These are phyloP conservation scores for Xylariales sp. DNA, from an alignment of 2,329 filamentous ascomycete species.

Conservation along the genomic window DNA sequence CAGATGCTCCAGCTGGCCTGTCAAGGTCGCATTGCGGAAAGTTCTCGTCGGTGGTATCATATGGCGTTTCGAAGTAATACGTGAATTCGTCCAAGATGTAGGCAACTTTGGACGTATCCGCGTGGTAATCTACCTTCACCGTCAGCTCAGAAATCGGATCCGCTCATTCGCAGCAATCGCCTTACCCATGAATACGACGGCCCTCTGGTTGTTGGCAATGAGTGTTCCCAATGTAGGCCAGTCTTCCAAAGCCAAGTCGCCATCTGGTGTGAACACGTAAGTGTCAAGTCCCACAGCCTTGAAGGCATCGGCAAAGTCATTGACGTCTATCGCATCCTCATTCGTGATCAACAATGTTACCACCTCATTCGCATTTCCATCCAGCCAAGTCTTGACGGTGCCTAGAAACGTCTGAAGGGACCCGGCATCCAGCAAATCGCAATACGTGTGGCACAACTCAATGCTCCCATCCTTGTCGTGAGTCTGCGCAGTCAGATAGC, in stretches of 20 bases:
- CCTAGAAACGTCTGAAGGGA: conserved; percentile 49
- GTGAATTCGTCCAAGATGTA: conserved; percentile 62
- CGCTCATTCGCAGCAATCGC: conserved; percentile 1
- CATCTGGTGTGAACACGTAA: conserved; percentile 51
- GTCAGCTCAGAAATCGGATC: conserved; percentile 13
- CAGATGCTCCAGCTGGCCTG: conserved; percentile 45
- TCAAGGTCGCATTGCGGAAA: conserved; percentile 64
- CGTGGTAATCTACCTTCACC: conserved; percentile 51
- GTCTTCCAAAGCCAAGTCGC: conserved; percentile 37
- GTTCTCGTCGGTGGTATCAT: conserved; percentile 52
- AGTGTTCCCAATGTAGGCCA: conserved; percentile 68
- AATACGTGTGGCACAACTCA: conserved; percentile 62
- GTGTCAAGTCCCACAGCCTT: conserved; percentile 48
- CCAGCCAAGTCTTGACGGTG: conserved; percentile 57
- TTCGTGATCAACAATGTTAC: conserved; percentile 62
- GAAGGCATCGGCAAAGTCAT: conserved; percentile 52
- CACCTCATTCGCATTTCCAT: conserved; percentile 54
- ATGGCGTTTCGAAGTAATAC: conserved; percentile 70
- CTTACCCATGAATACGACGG: conserved; percentile 67
- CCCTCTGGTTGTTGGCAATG: conserved; percentile 56
- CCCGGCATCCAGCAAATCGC: conserved; percentile 55
- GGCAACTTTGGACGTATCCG: conserved; percentile 44
- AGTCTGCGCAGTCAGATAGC: conserved; percentile 61
- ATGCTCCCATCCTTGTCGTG: conserved; percentile 48
- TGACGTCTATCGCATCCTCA: conserved; percentile 50